Percentiles rank a stretch among this genome's conserved stretches.
Evolutionary conservation across 139 green algal species (phyloP).

Genomic region (Volvox africanus): DNA sequence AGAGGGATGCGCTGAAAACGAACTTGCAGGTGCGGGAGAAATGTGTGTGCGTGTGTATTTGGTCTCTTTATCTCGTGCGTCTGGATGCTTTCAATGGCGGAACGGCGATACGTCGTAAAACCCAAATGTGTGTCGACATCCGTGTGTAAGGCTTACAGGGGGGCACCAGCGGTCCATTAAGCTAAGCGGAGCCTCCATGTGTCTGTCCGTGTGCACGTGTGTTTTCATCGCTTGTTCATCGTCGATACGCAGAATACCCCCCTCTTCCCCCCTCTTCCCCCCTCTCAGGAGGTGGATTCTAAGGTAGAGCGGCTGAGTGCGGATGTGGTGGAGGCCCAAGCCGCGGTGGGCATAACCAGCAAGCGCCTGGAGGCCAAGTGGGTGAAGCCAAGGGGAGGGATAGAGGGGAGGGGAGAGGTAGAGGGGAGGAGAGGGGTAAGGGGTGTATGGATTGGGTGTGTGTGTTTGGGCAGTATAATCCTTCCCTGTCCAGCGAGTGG

Average conservation of each 20-base stretch:
- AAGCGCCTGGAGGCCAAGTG: conserved; percentile 48
- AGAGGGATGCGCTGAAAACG: conserved; percentile 42
- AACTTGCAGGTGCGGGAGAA: conserved; percentile 19
- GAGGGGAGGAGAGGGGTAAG: background rate
- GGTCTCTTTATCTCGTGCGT: background rate
- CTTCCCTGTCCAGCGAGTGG: background rate
- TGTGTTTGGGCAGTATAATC: too few species aligned
- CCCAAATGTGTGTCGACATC: too few species aligned
- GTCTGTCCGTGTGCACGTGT: background rate
- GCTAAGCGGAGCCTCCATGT: too few species aligned
- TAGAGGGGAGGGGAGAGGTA: background rate
- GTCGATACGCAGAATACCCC: too few species aligned
- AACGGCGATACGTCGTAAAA: too few species aligned
- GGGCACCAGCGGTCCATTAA: too few species aligned
- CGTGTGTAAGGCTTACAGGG: too few species aligned
- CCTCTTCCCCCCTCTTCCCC: background rate
- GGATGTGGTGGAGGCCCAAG: conserved; percentile 39
- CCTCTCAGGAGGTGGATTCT: conserved; percentile 16
- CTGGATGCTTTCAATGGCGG: too few species aligned
- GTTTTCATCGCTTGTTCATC: too few species aligned
- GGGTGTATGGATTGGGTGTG: too few species aligned
- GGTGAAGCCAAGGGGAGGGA: background rate
- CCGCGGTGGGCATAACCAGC: conserved; percentile 12
- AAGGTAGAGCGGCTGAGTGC: conserved; percentile 17
- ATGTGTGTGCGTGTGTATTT: background rate